Conservation (phyloP, 306 rosid genomes). For the Luffa aegyptiaca region DNA sequence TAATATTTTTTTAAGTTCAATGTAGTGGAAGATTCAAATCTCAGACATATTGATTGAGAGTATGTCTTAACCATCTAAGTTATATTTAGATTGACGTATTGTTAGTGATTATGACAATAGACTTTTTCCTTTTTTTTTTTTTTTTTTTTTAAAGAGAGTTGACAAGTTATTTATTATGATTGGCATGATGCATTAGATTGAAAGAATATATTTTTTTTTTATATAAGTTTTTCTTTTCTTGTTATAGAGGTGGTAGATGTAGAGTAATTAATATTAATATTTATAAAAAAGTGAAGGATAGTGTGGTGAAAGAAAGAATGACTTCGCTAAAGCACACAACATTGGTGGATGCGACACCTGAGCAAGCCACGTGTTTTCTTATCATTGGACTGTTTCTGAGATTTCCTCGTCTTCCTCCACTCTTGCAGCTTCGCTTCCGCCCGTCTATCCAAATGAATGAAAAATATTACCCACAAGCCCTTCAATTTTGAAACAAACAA, state of each 20-base stretch:
- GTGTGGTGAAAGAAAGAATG: background rate
- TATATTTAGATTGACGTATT: too few relatives aligned
- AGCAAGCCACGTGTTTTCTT: background rate
- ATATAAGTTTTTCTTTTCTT: too few relatives aligned
- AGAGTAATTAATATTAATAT: background rate
- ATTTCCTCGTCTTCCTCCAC: background rate
- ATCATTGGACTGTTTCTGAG: background rate
- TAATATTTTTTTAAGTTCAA: too few relatives aligned
- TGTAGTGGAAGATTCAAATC: too few relatives aligned
- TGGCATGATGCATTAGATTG: too few relatives aligned
- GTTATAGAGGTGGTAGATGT: background rate
- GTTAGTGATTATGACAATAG: too few relatives aligned
- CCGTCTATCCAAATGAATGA: constrained; percentile 1
- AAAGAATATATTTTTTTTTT: too few relatives aligned
- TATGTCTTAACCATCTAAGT: too few relatives aligned
- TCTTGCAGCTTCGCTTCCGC: background rate
- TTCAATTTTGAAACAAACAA: background rate
- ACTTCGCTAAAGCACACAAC: background rate
- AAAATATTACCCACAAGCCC: constrained; percentile 3
- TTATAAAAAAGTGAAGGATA: background rate
- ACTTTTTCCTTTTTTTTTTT: too few relatives aligned
- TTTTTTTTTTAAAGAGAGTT: too few relatives aligned
- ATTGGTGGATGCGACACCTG: background rate
- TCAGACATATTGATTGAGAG: too few relatives aligned
- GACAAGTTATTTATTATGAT: too few relatives aligned